A percentile compares a stretch with the other conserved stretches of the same genome.
phyloP scores from a whole-genome alignment of 495 filamentous ascomycete species.

The Sabuloglossum arenarium region DNA sequence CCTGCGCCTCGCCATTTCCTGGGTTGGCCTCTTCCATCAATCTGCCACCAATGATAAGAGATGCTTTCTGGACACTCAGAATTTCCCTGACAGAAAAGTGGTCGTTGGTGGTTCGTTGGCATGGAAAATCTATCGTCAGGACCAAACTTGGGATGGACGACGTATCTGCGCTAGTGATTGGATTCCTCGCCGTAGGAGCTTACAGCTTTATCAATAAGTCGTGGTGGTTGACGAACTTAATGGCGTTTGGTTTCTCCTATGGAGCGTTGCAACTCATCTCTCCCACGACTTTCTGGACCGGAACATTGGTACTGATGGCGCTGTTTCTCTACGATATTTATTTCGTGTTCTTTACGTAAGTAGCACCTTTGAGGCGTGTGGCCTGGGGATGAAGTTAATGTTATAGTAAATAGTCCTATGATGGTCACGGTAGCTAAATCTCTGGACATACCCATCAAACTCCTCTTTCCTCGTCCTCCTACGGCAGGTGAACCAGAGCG shows the following conservation, averaged over 20 bases:
- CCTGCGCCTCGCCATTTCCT: conserved; percentile 27
- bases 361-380: background rate
- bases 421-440: conserved; percentile 91
- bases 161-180: conserved; percentile 35
- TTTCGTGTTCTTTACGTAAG: conserved; percentile 86
- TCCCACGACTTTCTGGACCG: conserved; percentile 73
- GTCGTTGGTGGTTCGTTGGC: conserved; percentile 24
- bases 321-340: conserved; percentile 92
- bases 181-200: conserved; percentile 34
- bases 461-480: conserved; percentile 57
- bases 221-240: conserved; percentile 69
- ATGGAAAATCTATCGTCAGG: conserved; percentile 23
- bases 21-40: conserved; percentile 22
- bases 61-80: conserved; percentile 27
- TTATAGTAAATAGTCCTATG: conserved; percentile 29
- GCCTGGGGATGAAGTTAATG: background rate
- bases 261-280: conserved; percentile 63
- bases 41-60: conserved; percentile 16
- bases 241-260: conserved; percentile 77
- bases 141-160: conserved; percentile 29
- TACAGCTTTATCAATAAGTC: conserved; percentile 54
- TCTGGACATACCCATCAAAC: conserved; percentile 83
- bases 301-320: conserved; percentile 50
- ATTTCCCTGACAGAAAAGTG: conserved; percentile 26
- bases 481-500: conserved; percentile 18